phyloP scores from a whole-genome alignment of 1,284 basidiomycete species.

The Microbotryum violaceum region DNA sequence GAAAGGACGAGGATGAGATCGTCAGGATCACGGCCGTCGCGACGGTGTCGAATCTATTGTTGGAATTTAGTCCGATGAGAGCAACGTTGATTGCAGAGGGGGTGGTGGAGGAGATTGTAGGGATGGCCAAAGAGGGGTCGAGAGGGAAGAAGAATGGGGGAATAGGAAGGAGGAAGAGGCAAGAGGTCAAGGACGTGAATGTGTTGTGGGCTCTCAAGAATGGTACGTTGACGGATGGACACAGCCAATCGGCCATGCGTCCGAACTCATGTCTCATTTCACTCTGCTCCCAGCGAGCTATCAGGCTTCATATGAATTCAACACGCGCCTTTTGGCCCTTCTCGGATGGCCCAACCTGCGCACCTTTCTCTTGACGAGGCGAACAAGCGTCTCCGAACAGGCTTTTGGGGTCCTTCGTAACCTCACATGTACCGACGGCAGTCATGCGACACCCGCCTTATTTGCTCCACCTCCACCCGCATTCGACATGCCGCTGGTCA shows the following conservation, averaged over 20 bases:
- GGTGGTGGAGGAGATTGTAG: conserved; percentile 41
- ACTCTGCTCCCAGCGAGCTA: conserved; percentile 11
- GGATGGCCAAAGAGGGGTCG: background rate
- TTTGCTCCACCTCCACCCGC: background rate
- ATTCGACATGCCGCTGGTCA: background rate
- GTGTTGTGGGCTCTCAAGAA: conserved; percentile 25
- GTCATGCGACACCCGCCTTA: conserved; percentile 22
- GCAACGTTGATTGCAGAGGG: too few relatives aligned
- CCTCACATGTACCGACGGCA: conserved; percentile 21
- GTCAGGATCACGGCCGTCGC: conserved; percentile 65
- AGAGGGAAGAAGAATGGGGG: background rate
- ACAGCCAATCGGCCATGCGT: background rate
- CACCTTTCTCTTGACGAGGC: conserved; percentile 13
- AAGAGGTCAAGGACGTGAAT: background rate
- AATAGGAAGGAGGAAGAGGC: background rate
- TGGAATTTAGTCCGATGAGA: conserved; percentile 71
- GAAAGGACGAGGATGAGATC: conserved; percentile 54
- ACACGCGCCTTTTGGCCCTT: conserved; percentile 20
- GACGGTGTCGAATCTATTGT: conserved; percentile 74
- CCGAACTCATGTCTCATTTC: background rate
- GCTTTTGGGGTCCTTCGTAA: conserved; percentile 34
- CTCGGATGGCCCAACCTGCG: conserved; percentile 30
- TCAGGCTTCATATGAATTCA: conserved; percentile 26
- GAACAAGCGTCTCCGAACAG: conserved; percentile 15
- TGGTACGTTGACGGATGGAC: conserved; percentile 4